Percentiles rank a stretch among this genome's conserved stretches.
Evolutionary conservation across 257 asterid species (phyloP).

Genomic region (Coffea canephora): DNA sequence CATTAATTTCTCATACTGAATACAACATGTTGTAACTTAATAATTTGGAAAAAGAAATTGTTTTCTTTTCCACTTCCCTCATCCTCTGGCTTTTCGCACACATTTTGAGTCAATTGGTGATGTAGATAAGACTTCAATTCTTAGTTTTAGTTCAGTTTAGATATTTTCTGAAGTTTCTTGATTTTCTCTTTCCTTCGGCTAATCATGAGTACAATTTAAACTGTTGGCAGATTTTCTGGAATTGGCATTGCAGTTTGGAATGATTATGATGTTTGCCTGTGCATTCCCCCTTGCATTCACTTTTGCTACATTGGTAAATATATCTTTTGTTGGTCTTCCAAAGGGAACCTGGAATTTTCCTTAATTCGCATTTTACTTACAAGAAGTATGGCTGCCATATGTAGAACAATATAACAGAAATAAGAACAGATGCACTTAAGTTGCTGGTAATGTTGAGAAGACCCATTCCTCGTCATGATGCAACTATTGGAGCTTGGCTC

Average conservation of each 20-base stretch:
- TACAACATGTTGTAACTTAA: not conserved
- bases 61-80: not conserved
- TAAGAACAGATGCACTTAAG: conserved; percentile 90
- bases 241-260: conserved; percentile 91
- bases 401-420: conserved; percentile 85
- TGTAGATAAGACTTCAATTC: not conserved
- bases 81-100: not conserved
- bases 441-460: conserved; percentile 84
- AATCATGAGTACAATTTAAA: not conserved
- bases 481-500: conserved; percentile 94
- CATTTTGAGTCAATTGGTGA: not conserved
- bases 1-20: not conserved
- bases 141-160: too few species aligned
- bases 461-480: conserved; percentile 82
- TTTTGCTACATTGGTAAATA: conserved; percentile 78
- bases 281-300: conserved; percentile 94
- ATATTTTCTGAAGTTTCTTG: not conserved
- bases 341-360: not conserved
- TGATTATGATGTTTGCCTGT: conserved; percentile 99
- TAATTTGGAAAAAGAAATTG: not conserved
- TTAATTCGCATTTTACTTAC: not conserved
- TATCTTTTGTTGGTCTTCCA: not conserved
- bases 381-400: not conserved
- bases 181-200: not conserved
- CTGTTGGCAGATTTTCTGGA: conserved; percentile 77